Evolutionary conservation across 495 filamentous ascomycete species (phyloP), one percentile per base, ranked within the genome.

Genomic region (Lophiotrema nucula): DNA sequence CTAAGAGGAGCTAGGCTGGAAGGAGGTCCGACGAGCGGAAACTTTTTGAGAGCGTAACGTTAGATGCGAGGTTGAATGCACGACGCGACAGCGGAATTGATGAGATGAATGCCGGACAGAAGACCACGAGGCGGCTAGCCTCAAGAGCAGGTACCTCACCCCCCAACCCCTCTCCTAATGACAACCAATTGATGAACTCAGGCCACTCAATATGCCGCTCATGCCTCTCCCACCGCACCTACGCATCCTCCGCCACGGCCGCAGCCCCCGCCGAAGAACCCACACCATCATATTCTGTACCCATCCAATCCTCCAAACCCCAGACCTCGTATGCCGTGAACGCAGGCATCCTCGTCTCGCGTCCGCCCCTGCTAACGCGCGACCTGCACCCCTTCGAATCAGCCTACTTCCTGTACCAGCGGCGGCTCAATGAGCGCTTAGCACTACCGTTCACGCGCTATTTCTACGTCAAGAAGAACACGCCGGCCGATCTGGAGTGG

Each of bases 381-480:
- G 78, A 86, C 47, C 86, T 90, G 16, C 86, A 85, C 27, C 79
- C 88, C 12, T 97, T 99, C 72, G 93, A 99, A 73, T 86, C 89
- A 70, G 78, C 92, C 47, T 97, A 82, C 76, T 93, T 85, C 77
- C 89, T 97, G 71, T 99, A 99, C 77, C 93, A 99, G 75, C 89
- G 89, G 57, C 90, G 93, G 12, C 80, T 99, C 49, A 96, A 99
- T 73, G 93, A 99, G 76, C 90, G 93, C 11, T 78, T 96, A 26
- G 83, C 84, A 11, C 79, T 92, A 8, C 92, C 92, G 1, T 99
- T 99, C 76, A 88, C 86, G 16, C 83, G 87, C 48, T 90, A 88
- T 70, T 93, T 97, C 74, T 99, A 95, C 81, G 95, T 90, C 86
- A 95, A 95, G 79, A 86, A 85, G 60, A 90, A 87, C 65, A 95